phyloP scores from a whole-genome alignment of 1,284 basidiomycete species.

The Phellopilus nigrolimitatus region DNA sequence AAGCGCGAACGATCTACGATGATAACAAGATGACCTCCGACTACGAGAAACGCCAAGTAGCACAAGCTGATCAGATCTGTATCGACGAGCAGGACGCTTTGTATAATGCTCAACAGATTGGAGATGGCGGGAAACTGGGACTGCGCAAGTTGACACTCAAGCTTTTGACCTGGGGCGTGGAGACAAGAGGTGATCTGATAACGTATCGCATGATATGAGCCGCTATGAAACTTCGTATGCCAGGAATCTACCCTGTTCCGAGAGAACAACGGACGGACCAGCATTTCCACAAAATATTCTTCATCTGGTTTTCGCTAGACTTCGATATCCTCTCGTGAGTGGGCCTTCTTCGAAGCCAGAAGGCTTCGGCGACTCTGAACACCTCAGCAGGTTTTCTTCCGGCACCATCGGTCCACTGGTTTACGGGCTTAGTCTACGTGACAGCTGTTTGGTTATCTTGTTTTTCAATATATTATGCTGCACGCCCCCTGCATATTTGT shows the following conservation, averaged over 20 bases:
- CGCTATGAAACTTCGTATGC: background rate
- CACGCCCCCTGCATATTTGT: constrained; percentile 56
- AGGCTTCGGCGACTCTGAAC: background rate
- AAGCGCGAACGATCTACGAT: too few species aligned
- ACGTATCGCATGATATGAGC: background rate
- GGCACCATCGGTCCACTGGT: constrained; percentile 68
- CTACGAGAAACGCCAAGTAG: background rate
- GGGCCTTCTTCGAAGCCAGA: background rate
- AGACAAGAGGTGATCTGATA: constrained; percentile 14
- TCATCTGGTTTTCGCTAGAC: constrained; percentile 71
- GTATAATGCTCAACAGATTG: constrained; percentile 4
- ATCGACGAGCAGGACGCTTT: constrained; percentile 1
- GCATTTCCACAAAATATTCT: constrained; percentile 69
- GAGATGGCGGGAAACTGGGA: constrained; percentile 7
- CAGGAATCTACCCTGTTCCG: constrained; percentile 51
- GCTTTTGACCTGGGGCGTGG: constrained; percentile 18
- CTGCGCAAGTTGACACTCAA: constrained; percentile 7
- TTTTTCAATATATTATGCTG: constrained; percentile 69
- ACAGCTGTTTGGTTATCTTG: constrained; percentile 68
- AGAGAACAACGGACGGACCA: constrained; percentile 50
- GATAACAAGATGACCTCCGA: background rate
- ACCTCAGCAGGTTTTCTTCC: constrained; percentile 57
- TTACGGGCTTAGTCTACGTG: constrained; percentile 64
- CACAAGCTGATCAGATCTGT: background rate
- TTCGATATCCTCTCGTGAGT: constrained; percentile 69